A percentile compares a stretch with the other conserved stretches of the same genome.
Evolutionary conservation across 192 early-diverging fungal genomes (phyloP).

Genomic region (Coemansia sp.): DNA sequence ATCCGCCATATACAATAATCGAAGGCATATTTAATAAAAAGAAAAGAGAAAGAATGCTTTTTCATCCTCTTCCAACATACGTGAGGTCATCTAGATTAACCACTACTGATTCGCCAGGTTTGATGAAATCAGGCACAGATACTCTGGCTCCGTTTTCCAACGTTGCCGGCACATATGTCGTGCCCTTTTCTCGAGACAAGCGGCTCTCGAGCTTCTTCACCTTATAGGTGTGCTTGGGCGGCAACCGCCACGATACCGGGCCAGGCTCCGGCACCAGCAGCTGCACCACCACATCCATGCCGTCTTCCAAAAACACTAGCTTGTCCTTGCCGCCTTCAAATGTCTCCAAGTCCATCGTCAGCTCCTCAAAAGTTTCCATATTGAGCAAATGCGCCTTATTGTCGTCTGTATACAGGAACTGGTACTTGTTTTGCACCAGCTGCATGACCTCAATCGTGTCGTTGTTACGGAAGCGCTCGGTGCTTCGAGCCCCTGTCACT

Average conservation of each 20-base stretch:
- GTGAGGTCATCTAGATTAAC: conserved; percentile 65
- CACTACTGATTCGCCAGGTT: conserved; percentile 69
- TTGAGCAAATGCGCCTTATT: conserved; percentile 66
- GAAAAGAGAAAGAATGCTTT: not conserved
- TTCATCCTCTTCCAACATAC: conserved; percentile 61
- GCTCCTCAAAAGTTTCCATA: conserved; percentile 68
- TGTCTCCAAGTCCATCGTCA: conserved; percentile 55
- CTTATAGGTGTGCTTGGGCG: conserved; percentile 56
- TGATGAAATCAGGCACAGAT: conserved; percentile 79
- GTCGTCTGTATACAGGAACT: conserved; percentile 71
- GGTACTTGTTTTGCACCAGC: conserved; percentile 62
- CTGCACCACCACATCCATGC: conserved; percentile 58
- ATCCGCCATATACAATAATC: conserved; percentile 87
- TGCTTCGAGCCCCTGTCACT: conserved; percentile 54
- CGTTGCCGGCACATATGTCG: conserved; percentile 63
- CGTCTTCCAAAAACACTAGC: conserved; percentile 51
- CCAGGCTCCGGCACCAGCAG: conserved; percentile 59
- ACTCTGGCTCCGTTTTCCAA: conserved; percentile 66
- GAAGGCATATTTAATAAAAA: conserved; percentile 43
- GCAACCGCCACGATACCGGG: conserved; percentile 64
- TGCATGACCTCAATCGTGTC: conserved; percentile 70
- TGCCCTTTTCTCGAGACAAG: conserved; percentile 64
- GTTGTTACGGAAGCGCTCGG: conserved; percentile 69
- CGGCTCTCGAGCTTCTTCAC: conserved; percentile 55
- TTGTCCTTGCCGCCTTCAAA: conserved; percentile 61